Percentiles rank a stretch among this genome's conserved stretches.
phyloP scores from a whole-genome alignment of 768 basidiomycete species.

The Naganishia friedmannii region DNA sequence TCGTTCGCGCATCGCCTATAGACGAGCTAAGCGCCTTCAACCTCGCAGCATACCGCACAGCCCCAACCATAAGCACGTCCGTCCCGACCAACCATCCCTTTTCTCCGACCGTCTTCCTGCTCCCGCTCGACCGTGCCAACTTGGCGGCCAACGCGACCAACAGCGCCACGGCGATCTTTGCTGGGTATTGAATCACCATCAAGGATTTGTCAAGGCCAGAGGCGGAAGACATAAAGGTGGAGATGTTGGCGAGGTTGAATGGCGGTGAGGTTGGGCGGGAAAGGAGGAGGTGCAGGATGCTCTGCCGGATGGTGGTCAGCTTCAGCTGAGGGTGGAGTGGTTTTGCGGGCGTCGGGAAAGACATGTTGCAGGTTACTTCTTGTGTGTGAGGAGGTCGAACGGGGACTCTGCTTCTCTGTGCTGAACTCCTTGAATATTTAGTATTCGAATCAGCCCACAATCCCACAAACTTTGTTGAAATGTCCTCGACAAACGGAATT shows the following conservation, averaged over 20 bases:
- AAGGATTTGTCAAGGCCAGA: constrained; percentile 48
- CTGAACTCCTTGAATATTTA: background rate
- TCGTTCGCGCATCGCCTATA: constrained; percentile 46
- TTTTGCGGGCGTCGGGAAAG: constrained; percentile 8
- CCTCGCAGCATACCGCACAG: constrained; percentile 5
- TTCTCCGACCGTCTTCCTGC: constrained; percentile 34
- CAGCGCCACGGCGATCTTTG: constrained; percentile 44
- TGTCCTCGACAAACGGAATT: background rate
- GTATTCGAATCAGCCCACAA: background rate
- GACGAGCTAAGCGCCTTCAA: constrained; percentile 29
- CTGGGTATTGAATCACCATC: constrained; percentile 48
- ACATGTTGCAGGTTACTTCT: background rate
- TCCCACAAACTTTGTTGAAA: too few relatives aligned
- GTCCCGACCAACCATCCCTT: constrained; percentile 8
- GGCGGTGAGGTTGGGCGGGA: constrained; percentile 63
- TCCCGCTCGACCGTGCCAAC: constrained; percentile 26
- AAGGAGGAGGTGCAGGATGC: constrained; percentile 63
- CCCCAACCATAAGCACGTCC: background rate
- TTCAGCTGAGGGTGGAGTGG: background rate
- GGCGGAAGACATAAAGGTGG: constrained; percentile 33
- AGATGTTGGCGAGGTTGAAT: constrained; percentile 41
- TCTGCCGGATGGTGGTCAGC: background rate
- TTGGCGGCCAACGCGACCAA: constrained; percentile 26
- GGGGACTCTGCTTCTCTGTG: background rate
- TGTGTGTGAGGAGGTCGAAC: too few relatives aligned